A percentile compares a stretch with the other conserved stretches of the same genome.
Evolutionary conservation across 352 stramenopile genomes (phyloP).

Genomic region (Globisporangium sylvaticum): DNA sequence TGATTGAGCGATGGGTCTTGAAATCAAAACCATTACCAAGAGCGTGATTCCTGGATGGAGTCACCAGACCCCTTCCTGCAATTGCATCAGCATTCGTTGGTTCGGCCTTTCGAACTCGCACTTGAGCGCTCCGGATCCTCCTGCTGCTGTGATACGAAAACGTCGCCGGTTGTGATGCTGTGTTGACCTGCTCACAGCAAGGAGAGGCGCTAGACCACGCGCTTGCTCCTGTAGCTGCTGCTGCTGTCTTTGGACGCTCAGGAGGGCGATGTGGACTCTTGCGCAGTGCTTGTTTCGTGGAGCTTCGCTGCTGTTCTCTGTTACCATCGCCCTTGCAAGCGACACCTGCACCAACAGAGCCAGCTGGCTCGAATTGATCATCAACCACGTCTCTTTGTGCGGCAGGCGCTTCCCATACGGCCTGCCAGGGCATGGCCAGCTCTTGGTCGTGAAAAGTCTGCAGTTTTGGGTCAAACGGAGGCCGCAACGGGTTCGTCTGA

Average conservation of each 20-base stretch:
- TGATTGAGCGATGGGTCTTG: not conserved
- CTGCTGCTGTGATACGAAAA: slow-evolving; percentile 8
- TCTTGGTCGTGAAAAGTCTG: slow-evolving; percentile 20
- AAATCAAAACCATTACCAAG: not conserved
- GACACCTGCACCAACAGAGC: not conserved
- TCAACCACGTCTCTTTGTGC: not conserved
- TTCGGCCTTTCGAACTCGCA: not conserved
- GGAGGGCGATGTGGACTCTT: slow-evolving; percentile 7
- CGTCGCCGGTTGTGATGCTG: slow-evolving; percentile 8
- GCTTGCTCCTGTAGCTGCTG: not conserved
- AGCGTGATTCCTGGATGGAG: not conserved
- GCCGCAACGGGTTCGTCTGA: slow-evolving; percentile 2
- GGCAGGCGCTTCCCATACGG: slow-evolving; percentile 17
- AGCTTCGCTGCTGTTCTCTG: not conserved
- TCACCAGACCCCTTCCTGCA: not conserved
- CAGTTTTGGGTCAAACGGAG: slow-evolving; percentile 12
- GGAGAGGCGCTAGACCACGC: not conserved
- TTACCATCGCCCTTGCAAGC: not conserved
- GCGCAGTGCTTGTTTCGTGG: not conserved
- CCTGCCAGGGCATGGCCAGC: slow-evolving; percentile 21
- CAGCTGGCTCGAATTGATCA: not conserved
- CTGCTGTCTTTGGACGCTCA: slow-evolving; percentile 7
- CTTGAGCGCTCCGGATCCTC: slow-evolving; percentile 3
- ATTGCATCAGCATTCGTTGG: not conserved
- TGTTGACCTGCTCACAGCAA: not conserved